Conservation (phyloP, 768 basidiomycete species). For the Boletus rubroflammeus region DNA sequence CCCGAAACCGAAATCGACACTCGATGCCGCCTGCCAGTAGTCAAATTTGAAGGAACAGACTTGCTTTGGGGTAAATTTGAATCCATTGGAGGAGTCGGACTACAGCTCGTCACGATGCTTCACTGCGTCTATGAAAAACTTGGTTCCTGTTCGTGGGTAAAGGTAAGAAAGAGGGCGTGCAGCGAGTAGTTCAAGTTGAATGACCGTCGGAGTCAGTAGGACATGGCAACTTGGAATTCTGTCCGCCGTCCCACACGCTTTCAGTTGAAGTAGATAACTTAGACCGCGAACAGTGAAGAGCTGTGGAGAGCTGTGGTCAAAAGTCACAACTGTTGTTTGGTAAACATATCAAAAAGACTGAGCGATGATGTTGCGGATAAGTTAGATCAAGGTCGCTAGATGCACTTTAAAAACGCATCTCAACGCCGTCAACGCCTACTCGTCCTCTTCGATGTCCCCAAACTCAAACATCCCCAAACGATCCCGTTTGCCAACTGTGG, state of each 20-base stretch:
- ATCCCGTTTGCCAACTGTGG: slow-evolving; percentile 64
- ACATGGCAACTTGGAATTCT: slow-evolving; percentile 5
- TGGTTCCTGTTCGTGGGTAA: not conserved
- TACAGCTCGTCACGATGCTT: not conserved
- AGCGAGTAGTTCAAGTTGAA: not conserved
- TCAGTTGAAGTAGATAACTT: slow-evolving; percentile 1
- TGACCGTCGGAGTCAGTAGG: not conserved
- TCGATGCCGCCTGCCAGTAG: slow-evolving; percentile 13
- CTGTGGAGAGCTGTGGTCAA: not conserved
- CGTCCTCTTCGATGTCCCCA: slow-evolving; percentile 87
- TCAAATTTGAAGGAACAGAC: slow-evolving; percentile 22
- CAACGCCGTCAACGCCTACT: slow-evolving; percentile 29
- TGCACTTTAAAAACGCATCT: slow-evolving; percentile 18
- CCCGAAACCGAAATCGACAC: slow-evolving; percentile 34
- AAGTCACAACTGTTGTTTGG: not conserved
- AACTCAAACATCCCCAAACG: slow-evolving; percentile 86
- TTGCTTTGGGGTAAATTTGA: slow-evolving; percentile 22
- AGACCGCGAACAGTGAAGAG: not conserved
- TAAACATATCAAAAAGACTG: not conserved
- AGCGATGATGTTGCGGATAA: not conserved
- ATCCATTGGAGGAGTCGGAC: slow-evolving; percentile 8
- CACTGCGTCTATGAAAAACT: not conserved
- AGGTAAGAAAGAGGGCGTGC: not conserved
- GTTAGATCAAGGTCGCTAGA: slow-evolving; percentile 15
- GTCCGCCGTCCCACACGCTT: not conserved